Percentiles rank a stretch among this genome's conserved stretches.
Evolutionary conservation across 441 rosid species (phyloP).

Genomic region (Populus tomentosa): DNA sequence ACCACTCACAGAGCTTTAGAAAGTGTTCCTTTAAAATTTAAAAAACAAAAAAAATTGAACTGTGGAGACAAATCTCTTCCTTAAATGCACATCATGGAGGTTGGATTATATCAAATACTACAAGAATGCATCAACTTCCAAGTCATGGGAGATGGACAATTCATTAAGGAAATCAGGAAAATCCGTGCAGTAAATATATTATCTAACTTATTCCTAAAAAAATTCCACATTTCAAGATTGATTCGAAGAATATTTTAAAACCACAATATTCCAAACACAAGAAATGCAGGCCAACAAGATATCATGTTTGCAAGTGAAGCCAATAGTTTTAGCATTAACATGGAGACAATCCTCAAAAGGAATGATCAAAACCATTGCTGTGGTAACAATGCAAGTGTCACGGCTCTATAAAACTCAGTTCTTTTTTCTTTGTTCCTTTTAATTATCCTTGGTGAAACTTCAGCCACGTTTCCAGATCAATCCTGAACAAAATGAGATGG

Average conservation of each 20-base stretch:
- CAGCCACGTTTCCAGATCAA: not conserved
- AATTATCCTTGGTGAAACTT: not conserved
- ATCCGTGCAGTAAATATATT: not conserved
- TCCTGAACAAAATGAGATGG: not conserved
- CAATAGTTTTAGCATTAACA: not conserved
- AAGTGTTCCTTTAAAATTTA: not conserved
- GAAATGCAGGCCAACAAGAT: not conserved
- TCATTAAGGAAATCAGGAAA: too few species aligned
- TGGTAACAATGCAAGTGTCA: not conserved
- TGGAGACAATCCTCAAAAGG: not conserved
- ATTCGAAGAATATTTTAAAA: constrained; percentile 11
- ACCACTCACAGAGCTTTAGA: not conserved
- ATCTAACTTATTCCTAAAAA: not conserved
- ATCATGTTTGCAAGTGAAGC: not conserved
- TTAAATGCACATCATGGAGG: not conserved
- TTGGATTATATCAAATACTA: not conserved
- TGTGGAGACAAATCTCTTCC: not conserved
- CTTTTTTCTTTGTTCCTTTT: not conserved
- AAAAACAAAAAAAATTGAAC: not conserved
- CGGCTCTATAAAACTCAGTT: constrained; percentile 4
- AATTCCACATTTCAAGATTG: not conserved
- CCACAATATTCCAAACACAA: not conserved
- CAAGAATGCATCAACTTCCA: not conserved
- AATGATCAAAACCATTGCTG: not conserved
- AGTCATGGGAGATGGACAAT: not conserved